Evolutionary conservation across 1,284 basidiomycete species (phyloP).

Genomic region (Wolfiporia cocos): DNA sequence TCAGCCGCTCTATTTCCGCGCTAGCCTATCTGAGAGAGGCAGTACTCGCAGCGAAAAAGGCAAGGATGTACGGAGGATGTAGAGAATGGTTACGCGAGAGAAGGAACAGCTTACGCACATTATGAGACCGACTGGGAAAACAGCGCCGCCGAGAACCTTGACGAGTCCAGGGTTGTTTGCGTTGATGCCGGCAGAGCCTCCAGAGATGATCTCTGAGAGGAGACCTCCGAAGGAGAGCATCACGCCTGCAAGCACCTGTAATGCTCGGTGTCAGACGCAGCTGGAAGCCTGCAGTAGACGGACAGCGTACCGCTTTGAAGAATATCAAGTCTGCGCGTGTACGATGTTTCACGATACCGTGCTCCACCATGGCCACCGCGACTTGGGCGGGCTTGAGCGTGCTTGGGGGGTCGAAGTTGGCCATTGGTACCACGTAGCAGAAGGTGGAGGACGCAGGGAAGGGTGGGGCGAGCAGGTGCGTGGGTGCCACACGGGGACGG

Average conservation of each 20-base stretch:
- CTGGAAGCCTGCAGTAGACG: background rate
- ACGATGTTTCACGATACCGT: constrained; percentile 54
- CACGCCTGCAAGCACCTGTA: constrained; percentile 57
- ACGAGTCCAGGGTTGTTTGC: constrained; percentile 58
- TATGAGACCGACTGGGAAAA: constrained; percentile 71
- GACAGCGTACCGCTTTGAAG: constrained; percentile 53
- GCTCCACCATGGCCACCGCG: constrained; percentile 48
- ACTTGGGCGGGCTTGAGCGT: constrained; percentile 59
- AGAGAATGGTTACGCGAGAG: no score
- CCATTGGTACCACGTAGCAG: constrained; percentile 8
- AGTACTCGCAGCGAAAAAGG: no score
- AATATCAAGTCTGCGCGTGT: constrained; percentile 56
- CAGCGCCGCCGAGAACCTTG: constrained; percentile 57
- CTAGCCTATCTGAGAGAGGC: background rate
- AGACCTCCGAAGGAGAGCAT: constrained; percentile 73
- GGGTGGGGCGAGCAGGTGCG: background rate
- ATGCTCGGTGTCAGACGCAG: background rate
- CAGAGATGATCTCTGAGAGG: constrained; percentile 51
- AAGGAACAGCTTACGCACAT: constrained; percentile 39
- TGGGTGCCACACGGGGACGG: no score
- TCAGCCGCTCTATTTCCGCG: background rate
- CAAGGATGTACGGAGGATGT: no score
- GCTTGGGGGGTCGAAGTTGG: constrained; percentile 31
- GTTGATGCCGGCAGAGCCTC: constrained; percentile 48
- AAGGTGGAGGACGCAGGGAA: background rate